phyloP scores from a whole-genome alignment of 108 stramenopile species.

The Mayamaea pseudoterrestris region DNA sequence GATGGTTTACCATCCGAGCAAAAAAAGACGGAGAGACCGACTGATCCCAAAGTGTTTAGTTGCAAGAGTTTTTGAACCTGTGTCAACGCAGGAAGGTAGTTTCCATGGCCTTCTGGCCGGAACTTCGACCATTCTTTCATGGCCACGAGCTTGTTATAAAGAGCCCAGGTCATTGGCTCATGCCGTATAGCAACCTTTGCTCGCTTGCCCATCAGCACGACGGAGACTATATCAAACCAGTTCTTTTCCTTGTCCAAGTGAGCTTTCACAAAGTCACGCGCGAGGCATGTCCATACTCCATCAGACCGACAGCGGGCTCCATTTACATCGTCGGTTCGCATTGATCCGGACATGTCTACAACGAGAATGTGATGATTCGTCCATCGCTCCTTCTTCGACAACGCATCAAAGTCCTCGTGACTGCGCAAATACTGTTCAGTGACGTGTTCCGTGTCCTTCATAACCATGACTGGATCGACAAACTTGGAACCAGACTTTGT shows the following conservation, averaged over 20 bases:
- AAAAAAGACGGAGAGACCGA: conserved; percentile 25
- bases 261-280: conserved; percentile 25
- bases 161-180: conserved; percentile 22
- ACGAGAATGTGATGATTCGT: conserved; percentile 35
- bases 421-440: too few species aligned
- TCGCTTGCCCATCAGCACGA: conserved; percentile 21
- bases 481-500: conserved; percentile 18
- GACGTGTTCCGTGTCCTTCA: too few species aligned
- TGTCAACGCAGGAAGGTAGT: conserved; percentile 23
- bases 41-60: conserved; percentile 8
- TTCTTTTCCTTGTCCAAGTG: conserved; percentile 2
- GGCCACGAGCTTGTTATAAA: conserved; percentile 30
- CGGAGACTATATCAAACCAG: conserved; percentile 13
- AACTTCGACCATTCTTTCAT: conserved; percentile 17
- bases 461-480: conserved; percentile 16
- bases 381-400: background rate
- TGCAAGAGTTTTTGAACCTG: conserved; percentile 14
- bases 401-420: too few species aligned
- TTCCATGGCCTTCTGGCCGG: conserved; percentile 20
- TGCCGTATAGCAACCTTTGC: conserved; percentile 14
- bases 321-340: conserved; percentile 32
- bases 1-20: conserved; percentile 38
- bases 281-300: conserved; percentile 37
- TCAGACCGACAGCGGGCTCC: conserved; percentile 36
- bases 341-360: conserved; percentile 39